Evolutionary conservation across 495 filamentous ascomycete genomes (phyloP), one percentile per base, ranked within the genome.

Genomic region (Daldinia decipiens): DNA sequence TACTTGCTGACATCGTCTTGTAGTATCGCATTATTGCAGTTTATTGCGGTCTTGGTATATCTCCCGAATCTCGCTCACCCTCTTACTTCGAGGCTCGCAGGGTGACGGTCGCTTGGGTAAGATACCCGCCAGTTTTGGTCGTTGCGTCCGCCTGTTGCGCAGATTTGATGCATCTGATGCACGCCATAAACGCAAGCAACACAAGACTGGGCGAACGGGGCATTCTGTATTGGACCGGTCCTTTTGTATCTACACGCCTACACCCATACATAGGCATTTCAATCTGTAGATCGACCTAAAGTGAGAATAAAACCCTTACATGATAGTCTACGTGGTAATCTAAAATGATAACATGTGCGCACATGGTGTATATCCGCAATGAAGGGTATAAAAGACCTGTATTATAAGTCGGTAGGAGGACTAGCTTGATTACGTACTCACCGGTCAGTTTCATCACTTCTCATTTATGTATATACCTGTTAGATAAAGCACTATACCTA

Each of bases 61-160:
- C 51, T 55, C 43, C 59, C 51, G 27, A 53, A 69, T 63, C 54
- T 62, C 17, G 9, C 60, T 53, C 51, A 54, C 53, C 43, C 34
- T 40, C 11, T 21, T 19, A 38, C 54, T 29, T 36, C 21, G 55
- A 59, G 43, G 64, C n/a, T 26, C 8, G 6, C 52, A 59, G 55
- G 55, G 67, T 70, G 47, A 70, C 67, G 45, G 61, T 60, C 61
- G 55, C 67, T 59, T 70, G 67, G 67, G 60, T 60, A 59, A 68
- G 65, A 68, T 62, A 62, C 29, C 40, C 58, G 40, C 43, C 39
- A 56, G 27, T 63, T 57, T 53, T 59, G 54, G 67, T 70, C 43
- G 55, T 40, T 21, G 27, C 19, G 51, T 52, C 39, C 27, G 26
- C 15, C 19, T 57, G n/a, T 51, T 68, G 31, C 61, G 38, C 31